These are phyloP conservation scores for Sarocladium oryzae DNA, from an alignment of 2,329 filamentous ascomycete species.

Conservation along the genomic window DNA sequence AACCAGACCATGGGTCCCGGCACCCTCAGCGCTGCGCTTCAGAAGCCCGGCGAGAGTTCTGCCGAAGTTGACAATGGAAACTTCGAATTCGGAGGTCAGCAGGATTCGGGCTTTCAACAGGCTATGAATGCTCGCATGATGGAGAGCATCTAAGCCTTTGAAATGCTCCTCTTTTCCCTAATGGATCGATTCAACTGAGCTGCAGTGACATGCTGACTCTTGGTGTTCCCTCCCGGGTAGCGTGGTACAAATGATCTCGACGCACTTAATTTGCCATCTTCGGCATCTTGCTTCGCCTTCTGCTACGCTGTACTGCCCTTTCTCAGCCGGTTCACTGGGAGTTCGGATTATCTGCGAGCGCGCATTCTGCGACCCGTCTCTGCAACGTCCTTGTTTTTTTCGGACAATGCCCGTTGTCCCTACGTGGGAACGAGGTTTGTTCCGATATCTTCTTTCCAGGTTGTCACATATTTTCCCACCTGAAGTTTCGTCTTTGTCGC, in stretches of 20 bases:
- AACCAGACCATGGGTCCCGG: conserved; percentile 46
- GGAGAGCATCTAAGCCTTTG: conserved; percentile 66
- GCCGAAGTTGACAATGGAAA: conserved; percentile 33
- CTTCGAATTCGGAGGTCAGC: conserved; percentile 45
- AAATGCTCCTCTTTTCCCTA: conserved; percentile 1
- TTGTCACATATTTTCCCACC: background rate
- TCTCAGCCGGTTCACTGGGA: background rate
- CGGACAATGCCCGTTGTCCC: background rate
- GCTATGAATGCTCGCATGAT: conserved; percentile 77
- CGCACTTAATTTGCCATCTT: background rate
- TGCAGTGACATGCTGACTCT: conserved; percentile 2
- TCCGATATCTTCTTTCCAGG: background rate
- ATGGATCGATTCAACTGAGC: background rate
- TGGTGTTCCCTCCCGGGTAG: conserved; percentile 7
- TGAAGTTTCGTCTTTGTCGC: background rate
- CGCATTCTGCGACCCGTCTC: background rate
- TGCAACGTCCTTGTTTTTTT: background rate
- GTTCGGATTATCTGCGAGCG: background rate
- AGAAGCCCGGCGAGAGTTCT: conserved; percentile 35
- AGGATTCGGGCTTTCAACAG: conserved; percentile 61
- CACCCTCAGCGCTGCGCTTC: conserved; percentile 27
- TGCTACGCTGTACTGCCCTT: background rate
- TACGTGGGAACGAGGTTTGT: background rate
- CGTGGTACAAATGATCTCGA: conserved; percentile 7
- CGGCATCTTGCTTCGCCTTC: conserved; percentile 8